Conservation (phyloP, 1,139 yeast genomes). For the Zhuliangozyma parablackwelliae region DNA sequence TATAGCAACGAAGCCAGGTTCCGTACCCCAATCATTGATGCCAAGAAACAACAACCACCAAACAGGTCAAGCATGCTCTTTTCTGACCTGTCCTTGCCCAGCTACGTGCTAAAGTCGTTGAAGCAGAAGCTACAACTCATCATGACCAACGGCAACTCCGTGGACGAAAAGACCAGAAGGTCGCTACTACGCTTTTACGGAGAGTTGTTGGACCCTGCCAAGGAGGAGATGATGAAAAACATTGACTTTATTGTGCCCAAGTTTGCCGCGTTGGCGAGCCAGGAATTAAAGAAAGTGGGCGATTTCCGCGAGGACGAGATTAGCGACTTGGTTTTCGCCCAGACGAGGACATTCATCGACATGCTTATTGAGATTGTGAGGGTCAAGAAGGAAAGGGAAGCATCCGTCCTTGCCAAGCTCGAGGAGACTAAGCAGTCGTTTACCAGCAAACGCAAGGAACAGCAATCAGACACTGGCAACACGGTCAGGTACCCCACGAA, state of each 20-base stretch:
- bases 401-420: slow-evolving; percentile 37
- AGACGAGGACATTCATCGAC: slow-evolving; percentile 55
- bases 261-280: slow-evolving; percentile 62
- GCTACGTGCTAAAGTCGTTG: slow-evolving; percentile 42
- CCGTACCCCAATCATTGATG: slow-evolving; percentile 30
- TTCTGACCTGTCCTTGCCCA: slow-evolving; percentile 35
- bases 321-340: slow-evolving; percentile 47
- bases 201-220: slow-evolving; percentile 50
- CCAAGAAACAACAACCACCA: slow-evolving; percentile 2
- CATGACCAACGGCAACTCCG: slow-evolving; percentile 45
- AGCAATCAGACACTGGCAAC: slow-evolving; percentile 11
- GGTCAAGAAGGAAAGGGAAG: slow-evolving; percentile 40
- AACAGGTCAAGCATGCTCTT: slow-evolving; percentile 7
- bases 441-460: slow-evolving; percentile 23
- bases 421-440: slow-evolving; percentile 5
- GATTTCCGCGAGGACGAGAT: slow-evolving; percentile 35
- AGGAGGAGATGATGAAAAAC: slow-evolving; percentile 33
- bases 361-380: slow-evolving; percentile 47
- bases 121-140: slow-evolving; percentile 48
- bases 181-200: slow-evolving; percentile 59
- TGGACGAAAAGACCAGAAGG: slow-evolving; percentile 36
- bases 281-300: slow-evolving; percentile 54
- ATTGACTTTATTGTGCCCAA: slow-evolving; percentile 62
- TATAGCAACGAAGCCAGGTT: slow-evolving; percentile 59
- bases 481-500: slow-evolving; percentile 35